These are phyloP conservation scores for Candolleomyces efflorescens DNA, from an alignment of 768 basidiomycete species.

Conservation along the genomic window DNA sequence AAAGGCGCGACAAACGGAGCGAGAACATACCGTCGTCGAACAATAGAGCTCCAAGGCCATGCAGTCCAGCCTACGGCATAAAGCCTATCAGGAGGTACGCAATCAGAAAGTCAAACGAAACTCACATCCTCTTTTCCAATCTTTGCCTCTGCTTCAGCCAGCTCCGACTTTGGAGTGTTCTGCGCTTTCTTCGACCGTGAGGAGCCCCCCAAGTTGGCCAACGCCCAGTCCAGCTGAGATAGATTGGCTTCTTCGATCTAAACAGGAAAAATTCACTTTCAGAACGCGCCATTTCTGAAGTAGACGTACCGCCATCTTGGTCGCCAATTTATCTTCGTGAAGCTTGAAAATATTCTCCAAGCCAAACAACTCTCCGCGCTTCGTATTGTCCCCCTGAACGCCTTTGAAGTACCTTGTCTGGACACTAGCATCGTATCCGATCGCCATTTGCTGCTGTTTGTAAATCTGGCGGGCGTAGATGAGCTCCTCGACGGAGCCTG, in stretches of 20 bases:
- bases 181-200: slow-evolving; percentile 23
- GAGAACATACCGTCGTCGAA: slow-evolving; percentile 58
- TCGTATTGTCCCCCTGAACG: slow-evolving; percentile 69
- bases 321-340: slow-evolving; percentile 64
- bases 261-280: neutral
- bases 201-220: slow-evolving; percentile 54
- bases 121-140: slow-evolving; percentile 40
- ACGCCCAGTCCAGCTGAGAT: slow-evolving; percentile 76
- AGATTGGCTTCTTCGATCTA: slow-evolving; percentile 79
- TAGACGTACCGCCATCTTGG: slow-evolving; percentile 62
- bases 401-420: slow-evolving; percentile 87
- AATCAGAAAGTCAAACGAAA: neutral
- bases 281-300: neutral
- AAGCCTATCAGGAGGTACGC: neutral
- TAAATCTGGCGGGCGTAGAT: slow-evolving; percentile 89
- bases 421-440: slow-evolving; percentile 78
- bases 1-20: neutral
- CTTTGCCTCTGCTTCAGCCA: slow-evolving; percentile 43
- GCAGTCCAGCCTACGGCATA: slow-evolving; percentile 41
- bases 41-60: slow-evolving; percentile 60
- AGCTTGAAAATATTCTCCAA: slow-evolving; percentile 81
- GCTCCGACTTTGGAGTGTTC: slow-evolving; percentile 21
- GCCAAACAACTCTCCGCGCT: slow-evolving; percentile 83
- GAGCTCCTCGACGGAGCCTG: slow-evolving; percentile 83
- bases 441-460: slow-evolving; percentile 93